Evolutionary conservation across 2,329 filamentous ascomycete genomes (phyloP).

Genomic region (Pseudogymnoascus sp.): DNA sequence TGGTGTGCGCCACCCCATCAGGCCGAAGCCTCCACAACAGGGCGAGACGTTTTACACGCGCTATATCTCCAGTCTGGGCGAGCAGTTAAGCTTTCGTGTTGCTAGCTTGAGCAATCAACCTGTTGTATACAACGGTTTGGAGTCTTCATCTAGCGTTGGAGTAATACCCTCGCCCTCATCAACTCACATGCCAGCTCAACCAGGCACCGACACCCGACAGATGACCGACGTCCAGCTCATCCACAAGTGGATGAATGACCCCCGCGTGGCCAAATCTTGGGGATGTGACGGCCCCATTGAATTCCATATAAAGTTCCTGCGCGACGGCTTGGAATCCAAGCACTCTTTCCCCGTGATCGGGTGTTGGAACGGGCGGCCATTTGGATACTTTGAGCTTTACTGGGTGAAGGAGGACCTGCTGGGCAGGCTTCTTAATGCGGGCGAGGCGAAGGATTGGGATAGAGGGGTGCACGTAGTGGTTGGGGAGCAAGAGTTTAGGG

Average conservation of each 20-base stretch:
- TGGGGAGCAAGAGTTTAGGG: conserved; percentile 86
- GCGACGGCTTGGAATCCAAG: conserved; percentile 51
- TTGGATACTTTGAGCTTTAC: conserved; percentile 96
- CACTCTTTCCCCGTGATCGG: conserved; percentile 89
- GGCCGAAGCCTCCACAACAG: conserved; percentile 81
- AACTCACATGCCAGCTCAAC: conserved; percentile 39
- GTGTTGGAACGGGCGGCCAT: conserved; percentile 89
- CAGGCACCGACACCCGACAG: conserved; percentile 16
- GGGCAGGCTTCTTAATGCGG: conserved; percentile 56
- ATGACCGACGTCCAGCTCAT: conserved; percentile 59
- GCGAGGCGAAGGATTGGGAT: conserved; percentile 68
- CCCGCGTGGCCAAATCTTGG: conserved; percentile 82
- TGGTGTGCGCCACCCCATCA: conserved; percentile 72
- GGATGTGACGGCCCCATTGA: conserved; percentile 50
- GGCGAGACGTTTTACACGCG: conserved; percentile 87
- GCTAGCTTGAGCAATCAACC: conserved; percentile 60
- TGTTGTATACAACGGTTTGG: conserved; percentile 55
- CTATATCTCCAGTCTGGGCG: conserved; percentile 70
- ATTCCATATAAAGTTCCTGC: conserved; percentile 60
- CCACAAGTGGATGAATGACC: conserved; percentile 80
- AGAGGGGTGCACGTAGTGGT: conserved; percentile 81
- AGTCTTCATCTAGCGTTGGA: conserved; percentile 16
- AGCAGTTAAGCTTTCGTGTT: conserved; percentile 83
- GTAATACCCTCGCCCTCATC: conserved; percentile 30
- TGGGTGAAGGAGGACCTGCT: conserved; percentile 92